Conservation (phyloP, 257 asterid species). For the Fraxinus excelsior region DNA sequence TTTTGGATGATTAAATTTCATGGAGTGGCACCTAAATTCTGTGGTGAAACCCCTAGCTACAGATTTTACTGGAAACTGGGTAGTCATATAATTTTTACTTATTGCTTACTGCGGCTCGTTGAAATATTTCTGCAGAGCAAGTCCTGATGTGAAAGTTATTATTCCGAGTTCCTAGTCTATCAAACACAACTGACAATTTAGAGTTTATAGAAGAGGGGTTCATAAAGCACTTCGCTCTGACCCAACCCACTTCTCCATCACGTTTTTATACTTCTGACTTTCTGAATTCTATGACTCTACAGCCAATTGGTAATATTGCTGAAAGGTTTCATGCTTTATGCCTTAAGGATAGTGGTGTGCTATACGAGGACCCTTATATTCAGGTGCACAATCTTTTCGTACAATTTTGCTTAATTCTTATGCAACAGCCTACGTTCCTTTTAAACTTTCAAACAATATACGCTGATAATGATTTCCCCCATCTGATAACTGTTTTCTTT, state of each 20-base stretch:
- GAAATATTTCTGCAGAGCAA: neutral
- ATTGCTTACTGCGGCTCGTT: neutral
- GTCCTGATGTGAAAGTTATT: neutral
- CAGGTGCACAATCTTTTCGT: slow-evolving; percentile 56
- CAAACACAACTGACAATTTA: neutral
- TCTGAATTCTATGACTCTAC: slow-evolving; percentile 35
- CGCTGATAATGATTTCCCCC: slow-evolving; percentile 5
- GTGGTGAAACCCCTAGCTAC: neutral
- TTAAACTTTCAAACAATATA: neutral
- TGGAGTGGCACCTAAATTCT: neutral
- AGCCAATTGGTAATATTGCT: slow-evolving; percentile 83
- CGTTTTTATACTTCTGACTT: slow-evolving; percentile 24
- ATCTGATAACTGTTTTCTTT: slow-evolving; percentile 20
- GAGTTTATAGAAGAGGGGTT: neutral
- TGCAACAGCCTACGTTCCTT: neutral
- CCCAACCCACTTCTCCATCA: neutral
- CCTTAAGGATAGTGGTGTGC: slow-evolving; percentile 91
- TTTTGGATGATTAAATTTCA: neutral
- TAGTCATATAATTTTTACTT: neutral
- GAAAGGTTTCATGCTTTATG: slow-evolving; percentile 84
- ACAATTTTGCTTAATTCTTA: slow-evolving; percentile 14
- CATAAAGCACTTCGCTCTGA: slow-evolving; percentile 1
- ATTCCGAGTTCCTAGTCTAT: neutral
- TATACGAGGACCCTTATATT: slow-evolving; percentile 87
- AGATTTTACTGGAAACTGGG: neutral